phyloP scores from a whole-genome alignment of 495 filamentous ascomycete species.

The Trichoderma gamsii region DNA sequence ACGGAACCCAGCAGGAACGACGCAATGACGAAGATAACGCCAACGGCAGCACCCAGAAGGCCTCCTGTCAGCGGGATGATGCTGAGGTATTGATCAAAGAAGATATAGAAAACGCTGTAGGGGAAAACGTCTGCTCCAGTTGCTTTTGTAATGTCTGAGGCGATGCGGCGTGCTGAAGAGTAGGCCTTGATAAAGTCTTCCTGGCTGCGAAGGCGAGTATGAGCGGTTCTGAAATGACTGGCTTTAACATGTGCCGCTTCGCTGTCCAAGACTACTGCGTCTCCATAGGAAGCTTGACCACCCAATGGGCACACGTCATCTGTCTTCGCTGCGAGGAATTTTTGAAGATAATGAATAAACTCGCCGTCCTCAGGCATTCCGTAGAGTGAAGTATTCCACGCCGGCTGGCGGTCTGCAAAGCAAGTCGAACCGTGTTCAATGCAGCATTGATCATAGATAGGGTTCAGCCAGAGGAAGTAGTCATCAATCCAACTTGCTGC shows the following conservation, averaged over 20 bases:
- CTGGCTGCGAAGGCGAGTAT: conserved; percentile 79
- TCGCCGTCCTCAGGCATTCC: conserved; percentile 92
- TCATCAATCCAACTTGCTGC: conserved; percentile 96
- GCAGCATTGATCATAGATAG: conserved; percentile 75
- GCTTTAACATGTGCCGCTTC: conserved; percentile 60
- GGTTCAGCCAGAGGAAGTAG: conserved; percentile 92
- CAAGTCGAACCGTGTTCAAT: conserved; percentile 58
- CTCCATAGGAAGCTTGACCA: conserved; percentile 79
- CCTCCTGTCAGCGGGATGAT: conserved; percentile 74
- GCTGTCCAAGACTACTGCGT: conserved; percentile 73
- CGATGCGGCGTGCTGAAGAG: conserved; percentile 83
- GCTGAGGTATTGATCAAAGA: conserved; percentile 92
- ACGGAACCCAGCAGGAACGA: conserved; percentile 76
- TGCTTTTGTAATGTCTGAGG: conserved; percentile 57
- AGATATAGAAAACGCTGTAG: conserved; percentile 95
- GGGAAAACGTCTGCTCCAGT: conserved; percentile 81
- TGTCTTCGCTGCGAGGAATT: conserved; percentile 77
- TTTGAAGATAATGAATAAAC: conserved; percentile 75
- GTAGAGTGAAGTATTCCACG: conserved; percentile 79
- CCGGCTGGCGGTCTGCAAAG: conserved; percentile 65
- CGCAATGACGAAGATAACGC: conserved; percentile 72
- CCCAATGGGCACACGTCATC: conserved; percentile 78
- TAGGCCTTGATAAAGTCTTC: conserved; percentile 92
- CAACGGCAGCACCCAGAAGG: conserved; percentile 75
- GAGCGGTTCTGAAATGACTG: conserved; percentile 85